Evolutionary conservation across 2,329 filamentous ascomycete species (phyloP), one percentile per base, ranked within the genome.

Genomic region (Pleurostoma richardsiae): DNA sequence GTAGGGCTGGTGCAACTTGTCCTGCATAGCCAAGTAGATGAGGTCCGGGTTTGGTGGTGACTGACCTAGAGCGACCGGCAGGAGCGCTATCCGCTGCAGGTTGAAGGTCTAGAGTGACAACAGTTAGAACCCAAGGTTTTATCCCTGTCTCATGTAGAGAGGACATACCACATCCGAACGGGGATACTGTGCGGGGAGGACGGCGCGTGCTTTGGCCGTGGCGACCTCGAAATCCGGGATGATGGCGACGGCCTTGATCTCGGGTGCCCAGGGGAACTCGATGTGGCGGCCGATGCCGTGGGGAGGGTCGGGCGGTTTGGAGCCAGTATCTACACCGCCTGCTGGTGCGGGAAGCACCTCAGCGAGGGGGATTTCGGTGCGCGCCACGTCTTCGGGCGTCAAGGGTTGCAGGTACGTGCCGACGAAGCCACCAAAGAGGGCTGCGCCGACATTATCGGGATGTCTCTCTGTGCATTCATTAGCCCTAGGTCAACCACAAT

Each of bases 11-110:
- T 99, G 94, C 51, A 99, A 83, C 70, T 91, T 95, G 73, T 99
- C 94, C 71, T 97, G 94, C 94, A 99, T 99, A 41, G 91, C 92
- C 42, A 95, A 83, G 72, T 95, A 95, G 65, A 99, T 99, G 67
- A 95, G 86, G 58, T 95, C 86, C 27, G 94, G 86, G 62, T 96
- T 87, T 2, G 91, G 92, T 7, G 94, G 92, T 6, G 88, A 92
- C 64, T 90, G 85, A 53, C 91, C 90, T 41, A 99, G 78, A 1
- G 91, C 91, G 8, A 90, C 89, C 30, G 92, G 91, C 10, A 99
- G 79, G 43, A 99, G 79, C 3, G 92, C 91, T 65, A 96, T 89
- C 54, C 94, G 82, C 70, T 97, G 94, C 58, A 97, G 77, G 71
- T 99, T 99, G 76, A 96, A 97, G 30, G 79, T 82, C 80, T 83